phyloP scores from a whole-genome alignment of 257 asterid genomes.

The Agastache rugosa region DNA sequence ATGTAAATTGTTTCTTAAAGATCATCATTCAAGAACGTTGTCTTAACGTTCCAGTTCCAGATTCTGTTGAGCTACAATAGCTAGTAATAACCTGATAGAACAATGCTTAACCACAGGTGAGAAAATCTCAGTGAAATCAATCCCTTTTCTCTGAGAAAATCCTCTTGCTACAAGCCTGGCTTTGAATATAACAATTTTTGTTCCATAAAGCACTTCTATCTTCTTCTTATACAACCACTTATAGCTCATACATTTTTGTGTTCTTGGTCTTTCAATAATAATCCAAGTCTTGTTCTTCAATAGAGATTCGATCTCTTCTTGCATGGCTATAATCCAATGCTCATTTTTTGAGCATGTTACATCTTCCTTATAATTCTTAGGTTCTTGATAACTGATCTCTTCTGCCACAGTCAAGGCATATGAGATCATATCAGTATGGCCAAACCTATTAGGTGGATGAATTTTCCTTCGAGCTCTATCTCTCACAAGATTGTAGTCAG shows the following conservation, averaged over 20 bases:
- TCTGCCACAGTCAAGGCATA: not conserved
- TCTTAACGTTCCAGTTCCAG: not conserved
- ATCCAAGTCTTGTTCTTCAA: not conserved
- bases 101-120: not conserved
- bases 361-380: not conserved
- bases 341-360: accelerated
- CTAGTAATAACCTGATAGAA: not conserved
- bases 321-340: not conserved
- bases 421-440: not conserved
- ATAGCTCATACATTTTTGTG: not conserved
- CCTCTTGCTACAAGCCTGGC: not conserved
- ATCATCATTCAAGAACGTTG: no score
- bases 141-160: not conserved
- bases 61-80: not conserved
- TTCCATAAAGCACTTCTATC: not conserved
- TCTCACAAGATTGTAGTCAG: no score
- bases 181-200: no score
- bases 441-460: not conserved
- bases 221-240: not conserved
- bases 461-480: not conserved
- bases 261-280: not conserved
- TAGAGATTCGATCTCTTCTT: not conserved
- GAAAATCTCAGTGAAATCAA: no score
- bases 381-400: not conserved
- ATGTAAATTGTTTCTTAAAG: no score